A percentile compares a stretch with the other conserved stretches of the same genome.
phyloP scores from a whole-genome alignment of 208 protist species.

The Crithidia mellificae region DNA sequence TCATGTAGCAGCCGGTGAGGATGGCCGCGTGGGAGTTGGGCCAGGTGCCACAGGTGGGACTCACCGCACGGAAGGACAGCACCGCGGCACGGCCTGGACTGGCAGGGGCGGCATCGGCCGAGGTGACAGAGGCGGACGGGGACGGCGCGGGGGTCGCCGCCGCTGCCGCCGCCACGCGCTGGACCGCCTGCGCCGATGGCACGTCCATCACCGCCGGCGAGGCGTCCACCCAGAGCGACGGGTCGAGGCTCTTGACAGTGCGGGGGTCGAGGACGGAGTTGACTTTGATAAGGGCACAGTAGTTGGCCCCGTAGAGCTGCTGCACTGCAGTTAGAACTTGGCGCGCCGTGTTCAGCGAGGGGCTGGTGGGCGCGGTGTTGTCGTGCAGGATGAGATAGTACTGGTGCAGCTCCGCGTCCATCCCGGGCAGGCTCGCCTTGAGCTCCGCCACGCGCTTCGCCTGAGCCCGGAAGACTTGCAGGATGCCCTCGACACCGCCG shows the following conservation, averaged over 20 bases:
- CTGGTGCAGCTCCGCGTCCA: constrained; percentile 72
- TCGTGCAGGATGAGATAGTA: constrained; percentile 84
- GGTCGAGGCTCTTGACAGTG: constrained; percentile 58
- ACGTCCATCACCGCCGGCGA: constrained; percentile 65
- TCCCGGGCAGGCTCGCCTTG: constrained; percentile 48
- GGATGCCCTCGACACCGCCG: constrained; percentile 56
- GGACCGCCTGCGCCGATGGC: constrained; percentile 40
- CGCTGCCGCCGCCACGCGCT: constrained; percentile 21
- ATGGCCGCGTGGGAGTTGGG: constrained; percentile 40
- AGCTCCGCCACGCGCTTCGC: constrained; percentile 37
- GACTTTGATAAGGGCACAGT: constrained; percentile 64
- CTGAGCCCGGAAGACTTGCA: constrained; percentile 52
- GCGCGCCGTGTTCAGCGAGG: constrained; percentile 45
- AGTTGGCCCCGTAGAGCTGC: constrained; percentile 46
- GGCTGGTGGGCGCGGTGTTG: constrained; percentile 33
- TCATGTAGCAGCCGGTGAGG: constrained; percentile 79
- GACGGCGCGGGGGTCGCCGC: constrained; percentile 10
- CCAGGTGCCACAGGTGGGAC: constrained; percentile 54
- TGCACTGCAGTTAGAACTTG: constrained; percentile 49
- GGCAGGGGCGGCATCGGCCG: too few relatives aligned
- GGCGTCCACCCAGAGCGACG: constrained; percentile 70
- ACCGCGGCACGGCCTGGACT: constrained; percentile 13
- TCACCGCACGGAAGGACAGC: constrained; percentile 39
- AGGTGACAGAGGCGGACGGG: too few relatives aligned
- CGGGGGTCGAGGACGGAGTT: constrained; percentile 66